These are phyloP conservation scores for Entomortierella beljakovae DNA, from an alignment of 192 early-diverging fungal genomes.

Conservation along the genomic window DNA sequence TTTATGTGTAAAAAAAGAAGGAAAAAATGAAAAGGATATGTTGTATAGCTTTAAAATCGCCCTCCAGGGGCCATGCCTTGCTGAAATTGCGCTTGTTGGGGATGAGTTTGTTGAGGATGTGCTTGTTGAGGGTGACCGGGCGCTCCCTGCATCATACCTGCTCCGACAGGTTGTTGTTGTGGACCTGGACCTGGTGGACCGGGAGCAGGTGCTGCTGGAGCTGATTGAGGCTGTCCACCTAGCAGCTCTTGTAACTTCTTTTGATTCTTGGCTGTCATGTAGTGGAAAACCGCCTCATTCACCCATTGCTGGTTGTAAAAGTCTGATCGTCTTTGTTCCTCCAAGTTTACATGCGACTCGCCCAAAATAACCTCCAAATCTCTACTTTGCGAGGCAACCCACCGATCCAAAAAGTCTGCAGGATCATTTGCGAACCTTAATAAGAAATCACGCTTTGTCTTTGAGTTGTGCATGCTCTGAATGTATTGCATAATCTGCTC, in stretches of 20 bases:
- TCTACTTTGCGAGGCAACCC: conserved; percentile 92
- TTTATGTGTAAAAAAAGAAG: conserved; percentile 10
- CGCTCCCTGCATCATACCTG: conserved; percentile 12
- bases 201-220: conserved; percentile 9
- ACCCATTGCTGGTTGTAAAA: conserved; percentile 86
- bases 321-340: conserved; percentile 76
- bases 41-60: conserved; percentile 11
- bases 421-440: conserved; percentile 88
- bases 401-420: conserved; percentile 90
- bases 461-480: conserved; percentile 87
- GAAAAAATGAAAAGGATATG: background rate
- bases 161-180: conserved; percentile 4
- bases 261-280: conserved; percentile 76
- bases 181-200: background rate
- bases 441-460: conserved; percentile 95
- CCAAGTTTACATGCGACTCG: conserved; percentile 76
- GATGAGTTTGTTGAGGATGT: conserved; percentile 3
- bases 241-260: conserved; percentile 50
- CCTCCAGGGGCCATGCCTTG: conserved; percentile 37
- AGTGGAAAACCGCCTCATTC: conserved; percentile 92
- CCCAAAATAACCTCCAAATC: conserved; percentile 90
- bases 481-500: conserved; percentile 80
- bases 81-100: conserved; percentile 25
- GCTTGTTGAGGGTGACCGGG: conserved; percentile 17
- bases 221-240: conserved; percentile 20